Evolutionary conservation across 371 early-diverging fungal species (phyloP), one percentile per base, ranked within the genome.

Genomic region (Rhizopus microsporus): DNA sequence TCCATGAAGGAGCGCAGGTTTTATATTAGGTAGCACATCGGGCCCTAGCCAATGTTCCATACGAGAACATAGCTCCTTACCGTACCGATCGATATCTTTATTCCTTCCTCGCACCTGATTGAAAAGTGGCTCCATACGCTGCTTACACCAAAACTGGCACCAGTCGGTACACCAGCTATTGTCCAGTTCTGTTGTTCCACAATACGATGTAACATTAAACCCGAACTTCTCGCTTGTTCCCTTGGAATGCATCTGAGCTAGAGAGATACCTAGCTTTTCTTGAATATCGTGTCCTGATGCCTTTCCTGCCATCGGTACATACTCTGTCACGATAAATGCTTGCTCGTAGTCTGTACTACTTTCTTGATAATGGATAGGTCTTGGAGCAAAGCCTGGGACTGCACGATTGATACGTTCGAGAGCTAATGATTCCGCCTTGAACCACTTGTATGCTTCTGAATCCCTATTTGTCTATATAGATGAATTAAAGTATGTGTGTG

Each of bases 1-100:
- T 15, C 74, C 74, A 39, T 74, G 74, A 5, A 74, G 8, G 23
- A 73, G 51, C 29, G 53, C 53, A n/a, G 71, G 68, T 46, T 50
- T 44, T 10, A 70, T 34, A 7, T 34, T 17, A 23, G 44, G 51
- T 15, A 56, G 8, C 1, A 37, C 53, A 43, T 59, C 60, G 9
- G 15, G 4, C 0, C 65, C 60, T 8, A 60, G 30, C 60, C 60
- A 60, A 49, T 57, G 65, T 2, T 65, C 65, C 7, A 65, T 13
- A 12, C 50, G 56, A 3, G 40, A 3, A 35, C 56, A 60, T 1
- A 60, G 30, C 0, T 8, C 7, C 4, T 33, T 9, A 3, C 60
- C 65, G 16, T 51, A 43, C 4, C 17, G 12, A 57, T 65, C 65
- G 2, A 65, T 5, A 16, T 60, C 60, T 12, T 9, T 1, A 29